A percentile compares a stretch with the other conserved stretches of the same genome.
These are phyloP conservation scores for Thermochaetoides thermophila DNA, from an alignment of 495 filamentous ascomycete species.

Conservation along the genomic window DNA sequence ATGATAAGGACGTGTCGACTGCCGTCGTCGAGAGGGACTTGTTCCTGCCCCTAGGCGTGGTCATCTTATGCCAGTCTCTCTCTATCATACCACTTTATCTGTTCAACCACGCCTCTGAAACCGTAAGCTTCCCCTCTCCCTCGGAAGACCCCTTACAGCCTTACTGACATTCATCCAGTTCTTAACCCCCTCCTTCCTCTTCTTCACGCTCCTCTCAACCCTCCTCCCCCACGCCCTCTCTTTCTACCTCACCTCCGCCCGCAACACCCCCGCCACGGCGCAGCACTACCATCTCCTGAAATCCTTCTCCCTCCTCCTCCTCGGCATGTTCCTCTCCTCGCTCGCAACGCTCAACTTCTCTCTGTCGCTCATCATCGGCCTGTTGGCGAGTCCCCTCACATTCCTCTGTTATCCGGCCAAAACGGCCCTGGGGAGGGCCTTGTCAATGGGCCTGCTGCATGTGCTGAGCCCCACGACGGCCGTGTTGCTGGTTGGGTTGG, in stretches of 20 bases:
- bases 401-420: constrained; percentile 44
- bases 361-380: constrained; percentile 71
- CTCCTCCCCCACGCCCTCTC: constrained; percentile 45
- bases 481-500: constrained; percentile 35
- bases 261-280: constrained; percentile 34
- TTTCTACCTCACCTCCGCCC: constrained; percentile 29
- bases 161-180: constrained; percentile 27
- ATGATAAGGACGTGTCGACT: constrained; percentile 7
- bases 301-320: constrained; percentile 78
- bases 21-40: constrained; percentile 51
- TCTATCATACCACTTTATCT: constrained; percentile 75
- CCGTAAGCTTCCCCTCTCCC: constrained; percentile 34
- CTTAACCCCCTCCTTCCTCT: constrained; percentile 41
- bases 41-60: constrained; percentile 61
- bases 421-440: constrained; percentile 13
- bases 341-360: constrained; percentile 95
- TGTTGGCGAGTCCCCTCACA: constrained; percentile 59
- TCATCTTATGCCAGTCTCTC: constrained; percentile 56
- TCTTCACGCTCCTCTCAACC: constrained; percentile 43
- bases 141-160: constrained; percentile 1
- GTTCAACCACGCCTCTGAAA: constrained; percentile 59
- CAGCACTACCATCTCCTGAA: constrained; percentile 69
- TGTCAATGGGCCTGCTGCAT: constrained; percentile 30
- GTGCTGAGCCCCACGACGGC: constrained; percentile 51
- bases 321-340: constrained; percentile 81